A percentile compares a stretch with the other conserved stretches of the same genome.
These are phyloP conservation scores for Penicillium vulpinum DNA, from an alignment of 2,329 filamentous ascomycete genomes.

Conservation along the genomic window DNA sequence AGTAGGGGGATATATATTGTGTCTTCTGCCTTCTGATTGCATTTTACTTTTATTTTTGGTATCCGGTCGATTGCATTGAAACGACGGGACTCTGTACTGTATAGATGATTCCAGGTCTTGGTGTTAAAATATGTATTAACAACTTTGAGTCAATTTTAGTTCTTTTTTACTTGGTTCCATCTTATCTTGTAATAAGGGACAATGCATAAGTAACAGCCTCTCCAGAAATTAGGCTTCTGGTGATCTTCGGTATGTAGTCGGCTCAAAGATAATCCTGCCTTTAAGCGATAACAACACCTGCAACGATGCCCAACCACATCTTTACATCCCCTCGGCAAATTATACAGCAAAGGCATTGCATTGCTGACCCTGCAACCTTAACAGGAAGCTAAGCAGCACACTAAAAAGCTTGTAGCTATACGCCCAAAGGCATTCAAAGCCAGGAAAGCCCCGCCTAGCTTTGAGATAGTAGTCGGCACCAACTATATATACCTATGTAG, in stretches of 20 bases:
- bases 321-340: too few species aligned
- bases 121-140: conserved; percentile 29
- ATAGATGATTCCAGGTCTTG: conserved; percentile 32
- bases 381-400: neutral
- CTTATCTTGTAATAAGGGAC: neutral
- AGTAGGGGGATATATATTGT: neutral
- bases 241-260: neutral
- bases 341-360: too few species aligned
- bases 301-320: neutral
- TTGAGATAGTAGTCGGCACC: neutral
- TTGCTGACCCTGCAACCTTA: too few species aligned
- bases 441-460: neutral
- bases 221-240: neutral
- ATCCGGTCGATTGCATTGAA: conserved; percentile 20
- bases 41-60: conserved; percentile 6
- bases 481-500: neutral
- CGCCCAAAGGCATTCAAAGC: neutral
- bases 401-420: too few species aligned
- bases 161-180: neutral
- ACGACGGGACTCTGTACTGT: conserved; percentile 33
- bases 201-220: neutral
- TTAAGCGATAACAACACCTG: neutral
- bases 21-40: neutral
- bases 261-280: too few species aligned
- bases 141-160: conserved; percentile 21